These are phyloP conservation scores for Microstegium vimineum DNA, from an alignment of 176 grass and related monocot species.

Conservation along the genomic window DNA sequence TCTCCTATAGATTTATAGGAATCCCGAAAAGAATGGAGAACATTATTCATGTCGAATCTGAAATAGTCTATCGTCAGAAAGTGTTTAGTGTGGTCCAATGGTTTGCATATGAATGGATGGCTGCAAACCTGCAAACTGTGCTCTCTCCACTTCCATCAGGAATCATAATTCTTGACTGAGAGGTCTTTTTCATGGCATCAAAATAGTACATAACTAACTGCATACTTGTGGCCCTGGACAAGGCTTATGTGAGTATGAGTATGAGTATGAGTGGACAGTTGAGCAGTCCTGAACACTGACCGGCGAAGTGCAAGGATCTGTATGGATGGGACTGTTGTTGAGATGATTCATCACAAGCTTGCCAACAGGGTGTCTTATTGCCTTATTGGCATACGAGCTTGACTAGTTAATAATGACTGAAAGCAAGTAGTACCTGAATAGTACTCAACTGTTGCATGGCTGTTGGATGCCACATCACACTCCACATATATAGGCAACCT, in stretches of 20 bases:
- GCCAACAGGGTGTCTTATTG: background rate
- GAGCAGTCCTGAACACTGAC: background rate
- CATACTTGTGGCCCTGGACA: constrained; percentile 6
- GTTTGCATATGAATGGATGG: background rate
- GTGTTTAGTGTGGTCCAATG: too few relatives aligned
- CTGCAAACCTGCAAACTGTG: constrained; percentile 21
- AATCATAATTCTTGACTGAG: background rate
- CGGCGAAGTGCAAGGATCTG: constrained; percentile 19
- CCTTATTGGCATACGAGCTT: background rate
- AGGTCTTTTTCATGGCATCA: constrained; percentile 10
- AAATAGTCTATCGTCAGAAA: constrained; percentile 21
- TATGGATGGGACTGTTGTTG: constrained; percentile 1
- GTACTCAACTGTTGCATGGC: background rate
- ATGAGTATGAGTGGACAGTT: background rate
- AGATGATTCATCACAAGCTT: background rate
- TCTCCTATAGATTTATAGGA: constrained; percentile 18
- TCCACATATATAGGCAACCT: constrained; percentile 17
- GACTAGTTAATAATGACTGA: background rate
- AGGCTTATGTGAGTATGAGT: background rate
- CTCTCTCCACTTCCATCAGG: constrained; percentile 28
- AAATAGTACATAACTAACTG: background rate
- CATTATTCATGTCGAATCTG: background rate
- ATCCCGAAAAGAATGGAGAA: constrained; percentile 45
- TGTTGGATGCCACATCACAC: constrained; percentile 28
- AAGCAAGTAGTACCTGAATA: background rate